Base-by-base conservation (phyloP, 2,329 filamentous ascomycete species). In the Fusarium protoensiforme region DNA sequence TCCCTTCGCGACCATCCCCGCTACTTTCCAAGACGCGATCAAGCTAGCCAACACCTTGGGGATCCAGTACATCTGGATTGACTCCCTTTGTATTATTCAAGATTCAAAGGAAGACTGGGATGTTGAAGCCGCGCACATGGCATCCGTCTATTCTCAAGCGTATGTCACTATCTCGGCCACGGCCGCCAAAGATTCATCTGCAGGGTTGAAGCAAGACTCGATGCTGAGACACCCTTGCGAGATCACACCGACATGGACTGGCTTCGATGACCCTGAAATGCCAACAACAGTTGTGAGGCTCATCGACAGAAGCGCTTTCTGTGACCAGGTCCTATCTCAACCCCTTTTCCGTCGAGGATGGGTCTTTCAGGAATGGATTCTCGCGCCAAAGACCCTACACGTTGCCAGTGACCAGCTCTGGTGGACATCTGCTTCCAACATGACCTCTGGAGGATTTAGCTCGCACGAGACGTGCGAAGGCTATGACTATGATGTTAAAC, bases 91-190 rank as follows among this genome's bases (percentile, higher is more conserved):
- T 6, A 74, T 74, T 36, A 69, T 72, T 5, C 72, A 74, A 36
- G 72, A 74, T 46, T 75, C 69, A 24, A 66, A 72, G 31, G 51
- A 74, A n/a, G 72, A 74, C 27, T 74, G 72, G 72, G 41, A 72
- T 27, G 18, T 43, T 3, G 72, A 74, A 59, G 71, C 72, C 27
- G 58, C 68, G 14, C 61, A 65, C 38, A 74, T 74, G 72, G 71
- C 71, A 27, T 72, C 71, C 27, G 65, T 74, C 24, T 73, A 73
- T 16, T 74, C 71, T n/a, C 46, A 63, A 20, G 66, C 72, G 4
- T 27, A 64, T 53, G 72, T 39, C 38, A 74, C 72, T 3, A 72
- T 74, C 22, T 65, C 72, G 8, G 72, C 72, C 13, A 72, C 72
- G 8, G 41, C 61, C 29, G 72, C 72, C 6, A 38, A 69, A 11